Evolutionary conservation across 2,329 filamentous ascomycete genomes (phyloP).

Genomic region (Fusarium cicatricum): DNA sequence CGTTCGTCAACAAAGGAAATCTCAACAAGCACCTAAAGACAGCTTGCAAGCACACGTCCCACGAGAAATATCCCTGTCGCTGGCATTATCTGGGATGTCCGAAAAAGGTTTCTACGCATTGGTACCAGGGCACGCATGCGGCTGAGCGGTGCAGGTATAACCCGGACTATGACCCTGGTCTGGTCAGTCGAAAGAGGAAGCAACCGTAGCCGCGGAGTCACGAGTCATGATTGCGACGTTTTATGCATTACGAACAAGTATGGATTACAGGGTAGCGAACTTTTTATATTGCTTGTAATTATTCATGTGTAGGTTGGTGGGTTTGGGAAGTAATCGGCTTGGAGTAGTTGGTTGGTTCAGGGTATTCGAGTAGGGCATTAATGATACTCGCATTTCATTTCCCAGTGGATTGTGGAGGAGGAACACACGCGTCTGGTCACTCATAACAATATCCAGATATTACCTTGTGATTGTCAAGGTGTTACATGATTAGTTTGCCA

Average conservation of each 20-base stretch:
- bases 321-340: too few relatives aligned
- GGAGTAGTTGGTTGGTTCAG: too few relatives aligned
- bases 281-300: not conserved
- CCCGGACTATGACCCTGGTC: constrained; percentile 11
- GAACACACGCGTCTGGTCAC: too few relatives aligned
- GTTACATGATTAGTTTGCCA: too few relatives aligned
- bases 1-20: constrained; percentile 44
- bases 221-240: not conserved
- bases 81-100: constrained; percentile 35
- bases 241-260: not conserved
- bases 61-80: constrained; percentile 38
- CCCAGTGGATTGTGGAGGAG: too few relatives aligned
- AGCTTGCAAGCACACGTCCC: constrained; percentile 35
- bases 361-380: too few relatives aligned
- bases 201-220: not conserved
- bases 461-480: too few relatives aligned
- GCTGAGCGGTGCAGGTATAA: constrained; percentile 35
- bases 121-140: constrained; percentile 44
- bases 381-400: too few relatives aligned
- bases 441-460: too few relatives aligned
- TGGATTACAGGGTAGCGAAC: not conserved
- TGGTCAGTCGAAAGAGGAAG: not conserved
- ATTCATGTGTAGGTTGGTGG: too few relatives aligned
- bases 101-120: constrained; percentile 40
- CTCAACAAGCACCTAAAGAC: constrained; percentile 45